These are phyloP conservation scores for Pyrenula massariospora DNA, from an alignment of 495 filamentous ascomycete genomes.

Conservation along the genomic window DNA sequence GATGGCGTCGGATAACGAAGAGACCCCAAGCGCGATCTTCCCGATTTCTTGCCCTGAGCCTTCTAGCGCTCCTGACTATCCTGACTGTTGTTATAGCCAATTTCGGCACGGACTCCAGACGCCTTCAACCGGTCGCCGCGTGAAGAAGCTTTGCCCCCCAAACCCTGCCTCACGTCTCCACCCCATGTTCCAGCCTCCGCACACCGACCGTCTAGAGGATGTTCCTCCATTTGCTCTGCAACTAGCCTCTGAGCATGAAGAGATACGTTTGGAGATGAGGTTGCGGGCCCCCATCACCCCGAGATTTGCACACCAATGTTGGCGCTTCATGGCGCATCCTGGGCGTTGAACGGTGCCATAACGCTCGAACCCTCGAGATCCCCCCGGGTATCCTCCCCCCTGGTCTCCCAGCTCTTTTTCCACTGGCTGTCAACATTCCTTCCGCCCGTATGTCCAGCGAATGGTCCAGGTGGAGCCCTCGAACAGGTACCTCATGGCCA, in stretches of 20 bases:
- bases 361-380: background rate
- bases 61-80: background rate
- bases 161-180: background rate
- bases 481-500: background rate
- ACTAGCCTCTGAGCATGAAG: background rate
- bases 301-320: background rate
- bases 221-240: too few relatives aligned
- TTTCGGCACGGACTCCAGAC: background rate
- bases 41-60: background rate
- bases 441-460: background rate
- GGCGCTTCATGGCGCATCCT: background rate
- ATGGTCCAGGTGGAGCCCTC: background rate
- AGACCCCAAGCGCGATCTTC: background rate
- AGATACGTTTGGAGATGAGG: background rate
- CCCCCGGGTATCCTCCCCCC: background rate
- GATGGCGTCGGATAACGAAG: background rate
- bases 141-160: background rate
- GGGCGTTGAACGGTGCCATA: background rate
- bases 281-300: background rate
- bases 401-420: background rate
- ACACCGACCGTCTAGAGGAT: too few relatives aligned
- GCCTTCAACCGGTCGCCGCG: background rate
- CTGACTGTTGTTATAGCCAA: background rate
- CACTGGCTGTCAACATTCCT: background rate
- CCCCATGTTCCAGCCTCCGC: too few relatives aligned